Percentiles rank a stretch among this genome's conserved stretches.
Evolutionary conservation across 2,329 filamentous ascomycete genomes (phyloP).

Genomic region (Metarhizium sp.): DNA sequence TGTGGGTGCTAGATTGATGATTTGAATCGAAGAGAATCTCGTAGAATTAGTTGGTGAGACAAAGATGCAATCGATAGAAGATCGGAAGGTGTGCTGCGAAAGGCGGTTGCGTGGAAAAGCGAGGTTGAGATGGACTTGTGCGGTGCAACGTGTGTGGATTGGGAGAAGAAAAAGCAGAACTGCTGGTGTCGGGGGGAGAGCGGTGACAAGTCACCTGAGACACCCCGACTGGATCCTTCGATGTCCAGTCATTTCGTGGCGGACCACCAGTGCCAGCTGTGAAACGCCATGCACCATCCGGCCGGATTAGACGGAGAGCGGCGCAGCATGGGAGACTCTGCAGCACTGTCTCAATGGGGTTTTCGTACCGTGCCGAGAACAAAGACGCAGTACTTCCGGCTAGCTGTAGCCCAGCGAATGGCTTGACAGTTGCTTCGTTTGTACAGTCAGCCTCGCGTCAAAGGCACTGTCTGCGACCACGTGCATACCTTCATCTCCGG

Average conservation of each 20-base stretch:
- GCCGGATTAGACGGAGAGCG: neutral
- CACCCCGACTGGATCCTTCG: neutral
- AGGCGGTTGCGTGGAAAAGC: neutral
- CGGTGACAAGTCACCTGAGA: constrained; percentile 3
- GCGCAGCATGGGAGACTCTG: too few species aligned
- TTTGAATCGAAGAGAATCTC: neutral
- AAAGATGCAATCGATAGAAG: neutral
- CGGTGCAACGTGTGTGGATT: neutral
- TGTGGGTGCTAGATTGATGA: neutral
- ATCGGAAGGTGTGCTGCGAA: neutral
- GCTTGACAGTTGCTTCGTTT: too few species aligned
- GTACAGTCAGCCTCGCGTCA: too few species aligned
- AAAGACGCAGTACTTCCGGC: too few species aligned
- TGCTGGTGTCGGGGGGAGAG: constrained; percentile 1
- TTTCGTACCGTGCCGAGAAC: too few species aligned
- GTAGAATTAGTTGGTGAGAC: neutral
- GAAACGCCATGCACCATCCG: neutral
- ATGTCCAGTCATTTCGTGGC: neutral
- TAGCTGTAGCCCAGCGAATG: too few species aligned
- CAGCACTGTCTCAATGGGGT: too few species aligned
- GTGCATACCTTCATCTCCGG: neutral
- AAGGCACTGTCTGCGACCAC: neutral
- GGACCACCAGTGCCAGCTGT: neutral
- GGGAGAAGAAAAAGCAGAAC: neutral
- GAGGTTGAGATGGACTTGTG: neutral